Conservation (phyloP, 2,329 filamentous ascomycete species). For the Scortechinia acanthostroma region DNA sequence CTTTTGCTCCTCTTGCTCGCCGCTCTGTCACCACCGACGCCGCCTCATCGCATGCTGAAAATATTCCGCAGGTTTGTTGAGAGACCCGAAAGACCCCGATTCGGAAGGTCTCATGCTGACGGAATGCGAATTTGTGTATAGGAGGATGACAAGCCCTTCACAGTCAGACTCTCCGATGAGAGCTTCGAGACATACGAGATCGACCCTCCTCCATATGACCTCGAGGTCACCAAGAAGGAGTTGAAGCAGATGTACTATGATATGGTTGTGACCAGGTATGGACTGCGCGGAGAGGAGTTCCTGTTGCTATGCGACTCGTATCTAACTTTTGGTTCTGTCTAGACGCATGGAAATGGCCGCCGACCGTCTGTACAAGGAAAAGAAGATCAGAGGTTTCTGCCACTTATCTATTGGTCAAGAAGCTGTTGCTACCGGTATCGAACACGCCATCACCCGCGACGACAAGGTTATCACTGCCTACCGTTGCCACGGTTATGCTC, state of each 20-base stretch:
- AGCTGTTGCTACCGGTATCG: slow-evolving; percentile 92
- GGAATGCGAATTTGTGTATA: slow-evolving; percentile 22
- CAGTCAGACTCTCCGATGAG: slow-evolving; percentile 89
- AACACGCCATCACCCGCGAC: slow-evolving; percentile 83
- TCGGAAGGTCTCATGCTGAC: background rate
- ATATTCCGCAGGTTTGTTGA: slow-evolving; percentile 55
- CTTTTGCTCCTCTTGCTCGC: slow-evolving; percentile 37
- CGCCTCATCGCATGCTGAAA: slow-evolving; percentile 82
- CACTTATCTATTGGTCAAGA: slow-evolving; percentile 97
- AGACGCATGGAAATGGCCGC: slow-evolving; percentile 99
- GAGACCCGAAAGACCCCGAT: slow-evolving; percentile 4
- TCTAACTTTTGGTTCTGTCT: slow-evolving; percentile 8
- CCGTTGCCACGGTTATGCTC: slow-evolving; percentile 95
- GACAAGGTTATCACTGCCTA: slow-evolving; percentile 98
- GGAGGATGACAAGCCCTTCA: slow-evolving; percentile 91
- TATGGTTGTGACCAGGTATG: slow-evolving; percentile 90
- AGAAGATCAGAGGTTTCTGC: slow-evolving; percentile 99
- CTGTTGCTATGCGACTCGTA: background rate
- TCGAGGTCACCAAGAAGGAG: slow-evolving; percentile 93
- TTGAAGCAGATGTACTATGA: slow-evolving; percentile 98
- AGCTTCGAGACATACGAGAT: slow-evolving; percentile 99
- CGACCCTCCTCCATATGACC: slow-evolving; percentile 86
- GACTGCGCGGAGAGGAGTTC: slow-evolving; percentile 4
- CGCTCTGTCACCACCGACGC: slow-evolving; percentile 91
- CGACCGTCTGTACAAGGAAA: slow-evolving; percentile 99